phyloP scores from a whole-genome alignment of 768 basidiomycete genomes.

The Termitomyces eurrhizus region DNA sequence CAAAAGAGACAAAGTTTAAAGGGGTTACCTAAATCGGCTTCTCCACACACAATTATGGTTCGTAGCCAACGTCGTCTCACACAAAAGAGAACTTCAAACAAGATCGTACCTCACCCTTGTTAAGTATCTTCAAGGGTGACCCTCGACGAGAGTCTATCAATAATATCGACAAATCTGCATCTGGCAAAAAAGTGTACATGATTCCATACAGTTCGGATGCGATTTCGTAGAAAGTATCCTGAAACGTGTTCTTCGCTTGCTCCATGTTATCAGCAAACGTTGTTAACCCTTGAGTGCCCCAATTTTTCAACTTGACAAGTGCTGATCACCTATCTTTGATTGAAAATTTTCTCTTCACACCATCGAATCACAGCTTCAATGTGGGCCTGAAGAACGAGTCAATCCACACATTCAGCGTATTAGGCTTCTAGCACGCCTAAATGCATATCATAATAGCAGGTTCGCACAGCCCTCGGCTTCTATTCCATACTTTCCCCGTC shows the following conservation, averaged over 20 bases:
- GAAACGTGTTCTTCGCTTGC: not conserved
- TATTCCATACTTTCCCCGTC: not conserved
- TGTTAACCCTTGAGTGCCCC: not conserved
- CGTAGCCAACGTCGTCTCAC: constrained; percentile 2
- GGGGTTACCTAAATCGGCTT: constrained; percentile 16
- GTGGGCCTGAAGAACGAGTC: not conserved
- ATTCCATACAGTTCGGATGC: not conserved
- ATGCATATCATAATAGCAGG: not conserved
- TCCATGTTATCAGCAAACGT: not conserved
- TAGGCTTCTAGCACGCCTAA: not conserved
- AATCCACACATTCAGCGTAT: not conserved
- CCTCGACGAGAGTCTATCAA: not conserved
- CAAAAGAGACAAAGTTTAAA: constrained; percentile 18
- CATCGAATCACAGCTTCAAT: not conserved
- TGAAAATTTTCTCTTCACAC: not conserved
- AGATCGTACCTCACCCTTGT: constrained; percentile 8
- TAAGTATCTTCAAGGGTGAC: constrained; percentile 9
- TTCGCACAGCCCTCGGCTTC: not conserved
- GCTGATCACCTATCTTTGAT: not conserved
- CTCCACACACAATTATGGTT: constrained; percentile 17
- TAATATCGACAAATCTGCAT: constrained; percentile 7
- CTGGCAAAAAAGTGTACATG: not conserved
- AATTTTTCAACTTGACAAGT: not conserved
- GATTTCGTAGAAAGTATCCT: not conserved
- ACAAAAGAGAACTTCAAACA: constrained; percentile 17